Percentiles rank a stretch among this genome's conserved stretches.
Conservation (phyloP, 768 basidiomycete species). For the Hirschioporus abietinus region DNA sequence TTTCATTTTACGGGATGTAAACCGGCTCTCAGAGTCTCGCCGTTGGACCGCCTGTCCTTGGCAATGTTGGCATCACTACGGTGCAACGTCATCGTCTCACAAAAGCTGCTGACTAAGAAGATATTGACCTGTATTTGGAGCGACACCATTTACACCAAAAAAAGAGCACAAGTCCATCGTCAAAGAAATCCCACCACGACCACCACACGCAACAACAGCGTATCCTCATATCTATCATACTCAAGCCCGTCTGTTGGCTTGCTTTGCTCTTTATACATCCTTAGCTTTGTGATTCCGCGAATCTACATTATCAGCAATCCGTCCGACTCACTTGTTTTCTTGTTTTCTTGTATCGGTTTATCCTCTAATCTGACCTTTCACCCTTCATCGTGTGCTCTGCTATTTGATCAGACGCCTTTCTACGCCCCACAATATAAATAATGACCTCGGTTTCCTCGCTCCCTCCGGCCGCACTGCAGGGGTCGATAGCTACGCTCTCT, state of each 20-base stretch:
- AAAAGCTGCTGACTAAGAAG: background rate
- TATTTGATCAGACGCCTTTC: background rate
- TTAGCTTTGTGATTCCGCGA: no score
- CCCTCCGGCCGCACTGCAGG: conserved; percentile 63
- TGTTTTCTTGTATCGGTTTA: no score
- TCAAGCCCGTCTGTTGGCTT: background rate
- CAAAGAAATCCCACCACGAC: background rate
- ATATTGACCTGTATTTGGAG: conserved; percentile 1
- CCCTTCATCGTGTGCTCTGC: background rate
- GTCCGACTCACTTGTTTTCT: no score
- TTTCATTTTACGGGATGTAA: background rate
- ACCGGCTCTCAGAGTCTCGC: background rate
- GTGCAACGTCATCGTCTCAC: conserved; percentile 14
- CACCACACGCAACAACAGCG: background rate
- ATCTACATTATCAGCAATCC: no score
- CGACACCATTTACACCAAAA: background rate
- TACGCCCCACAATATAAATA: background rate
- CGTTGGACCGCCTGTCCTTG: background rate
- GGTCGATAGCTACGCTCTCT: conserved; percentile 72
- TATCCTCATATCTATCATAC: background rate
- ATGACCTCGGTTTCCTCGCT: conserved; percentile 41
- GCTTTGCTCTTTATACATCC: no score
- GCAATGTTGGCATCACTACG: conserved; percentile 13
- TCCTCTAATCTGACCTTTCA: no score
- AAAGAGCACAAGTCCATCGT: background rate